These are phyloP conservation scores for Rhizopus stolonifer DNA, from an alignment of 371 early-diverging fungal genomes.

Conservation along the genomic window DNA sequence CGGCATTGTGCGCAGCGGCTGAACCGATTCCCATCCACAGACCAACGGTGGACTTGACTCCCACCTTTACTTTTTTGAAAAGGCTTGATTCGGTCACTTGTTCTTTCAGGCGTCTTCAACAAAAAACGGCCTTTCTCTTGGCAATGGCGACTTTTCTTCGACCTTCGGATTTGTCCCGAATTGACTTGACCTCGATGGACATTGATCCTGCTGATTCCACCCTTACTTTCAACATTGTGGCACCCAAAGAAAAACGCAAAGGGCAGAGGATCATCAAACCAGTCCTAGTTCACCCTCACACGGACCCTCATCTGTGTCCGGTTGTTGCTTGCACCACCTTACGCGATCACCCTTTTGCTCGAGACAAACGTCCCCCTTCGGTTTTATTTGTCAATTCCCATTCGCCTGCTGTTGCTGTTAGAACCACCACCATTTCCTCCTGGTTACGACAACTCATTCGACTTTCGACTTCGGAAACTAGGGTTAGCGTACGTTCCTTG, in stretches of 20 bases:
- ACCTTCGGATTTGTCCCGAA: constrained; percentile 26
- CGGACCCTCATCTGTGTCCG: constrained; percentile 14
- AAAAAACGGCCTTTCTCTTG: constrained; percentile 24
- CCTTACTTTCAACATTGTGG: not conserved
- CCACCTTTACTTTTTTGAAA: not conserved
- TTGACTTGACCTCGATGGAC: constrained; percentile 8
- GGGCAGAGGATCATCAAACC: not conserved
- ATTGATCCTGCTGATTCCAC: not conserved
- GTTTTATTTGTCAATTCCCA: no score
- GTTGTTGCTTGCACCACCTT: constrained; percentile 10
- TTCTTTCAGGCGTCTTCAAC: not conserved
- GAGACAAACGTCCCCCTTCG: no score
- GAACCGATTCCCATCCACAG: no score
- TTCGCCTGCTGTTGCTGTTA: not conserved
- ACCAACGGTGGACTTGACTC: no score
- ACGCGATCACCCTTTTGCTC: no score
- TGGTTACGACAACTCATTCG: constrained; percentile 7
- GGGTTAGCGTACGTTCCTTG: no score
- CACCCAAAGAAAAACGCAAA: constrained; percentile 20
- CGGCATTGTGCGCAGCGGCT: no score
- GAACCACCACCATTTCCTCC: constrained; percentile 2
- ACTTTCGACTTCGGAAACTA: no score
- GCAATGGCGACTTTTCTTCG: constrained; percentile 25
- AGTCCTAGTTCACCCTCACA: not conserved
- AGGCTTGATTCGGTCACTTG: constrained; percentile 1